Evolutionary conservation across 2,329 filamentous ascomycete genomes (phyloP).

Genomic region (Aspergillus brunneoviolaceus): DNA sequence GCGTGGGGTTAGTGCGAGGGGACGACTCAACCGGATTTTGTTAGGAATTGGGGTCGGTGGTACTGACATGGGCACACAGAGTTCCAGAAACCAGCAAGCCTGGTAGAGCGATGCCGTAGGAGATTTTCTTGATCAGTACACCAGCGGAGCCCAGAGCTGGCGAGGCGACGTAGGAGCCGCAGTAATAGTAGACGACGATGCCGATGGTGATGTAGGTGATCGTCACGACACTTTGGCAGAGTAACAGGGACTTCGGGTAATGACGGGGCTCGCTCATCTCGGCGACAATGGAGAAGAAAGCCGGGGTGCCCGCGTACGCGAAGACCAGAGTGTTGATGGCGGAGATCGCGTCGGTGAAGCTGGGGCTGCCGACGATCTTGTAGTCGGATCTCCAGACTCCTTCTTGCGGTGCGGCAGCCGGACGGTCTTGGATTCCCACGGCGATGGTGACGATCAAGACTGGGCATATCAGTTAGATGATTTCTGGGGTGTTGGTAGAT

Average conservation of each 20-base stretch:
- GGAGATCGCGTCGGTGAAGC: constrained; percentile 30
- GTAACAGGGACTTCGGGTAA: constrained; percentile 34
- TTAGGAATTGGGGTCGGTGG: not conserved
- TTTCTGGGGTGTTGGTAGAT: no score
- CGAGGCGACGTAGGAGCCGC: constrained; percentile 48
- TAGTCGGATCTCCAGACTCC: constrained; percentile 31
- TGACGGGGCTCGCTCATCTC: constrained; percentile 40
- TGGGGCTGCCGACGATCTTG: constrained; percentile 24
- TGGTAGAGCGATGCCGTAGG: constrained; percentile 43
- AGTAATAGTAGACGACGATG: constrained; percentile 48
- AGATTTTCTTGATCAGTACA: constrained; percentile 43
- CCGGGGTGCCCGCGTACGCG: constrained; percentile 29
- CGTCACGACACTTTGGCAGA: constrained; percentile 36
- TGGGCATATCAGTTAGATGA: not conserved
- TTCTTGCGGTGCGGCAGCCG: constrained; percentile 31
- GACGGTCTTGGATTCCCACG: constrained; percentile 36
- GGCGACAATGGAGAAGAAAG: constrained; percentile 39
- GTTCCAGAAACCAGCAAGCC: constrained; percentile 32
- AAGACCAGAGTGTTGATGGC: constrained; percentile 33
- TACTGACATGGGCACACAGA: constrained; percentile 23
- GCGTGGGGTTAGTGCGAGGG: not conserved
- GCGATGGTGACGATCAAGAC: constrained; percentile 27
- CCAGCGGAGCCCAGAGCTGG: constrained; percentile 51
- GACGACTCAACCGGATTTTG: no score
- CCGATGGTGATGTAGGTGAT: constrained; percentile 39